A percentile compares a stretch with the other conserved stretches of the same genome.
phyloP scores from a whole-genome alignment of 2,329 filamentous ascomycete genomes.

The Escovopsis sp. region DNA sequence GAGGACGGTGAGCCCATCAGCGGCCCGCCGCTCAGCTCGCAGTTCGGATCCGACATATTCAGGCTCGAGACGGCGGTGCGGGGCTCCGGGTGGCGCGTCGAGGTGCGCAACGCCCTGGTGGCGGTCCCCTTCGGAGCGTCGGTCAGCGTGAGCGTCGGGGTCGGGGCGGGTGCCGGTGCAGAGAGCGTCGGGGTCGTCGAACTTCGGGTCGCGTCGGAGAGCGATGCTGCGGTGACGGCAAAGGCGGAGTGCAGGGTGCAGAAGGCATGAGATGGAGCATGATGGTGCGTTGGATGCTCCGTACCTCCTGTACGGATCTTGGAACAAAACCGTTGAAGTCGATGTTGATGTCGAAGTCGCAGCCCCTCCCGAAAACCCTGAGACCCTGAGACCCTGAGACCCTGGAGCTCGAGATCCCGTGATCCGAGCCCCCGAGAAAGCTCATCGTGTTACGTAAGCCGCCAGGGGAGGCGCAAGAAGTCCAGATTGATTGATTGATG shows the following conservation, averaged over 20 bases:
- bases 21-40: conserved; percentile 22
- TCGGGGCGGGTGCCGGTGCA: conserved; percentile 19
- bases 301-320: too few relatives aligned
- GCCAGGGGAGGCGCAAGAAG: too few relatives aligned
- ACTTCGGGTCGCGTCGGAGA: conserved; percentile 13
- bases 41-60: conserved; percentile 31
- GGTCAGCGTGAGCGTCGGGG: conserved; percentile 26
- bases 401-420: too few relatives aligned
- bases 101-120: conserved; percentile 26
- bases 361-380: too few relatives aligned
- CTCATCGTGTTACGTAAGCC: too few relatives aligned
- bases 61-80: conserved; percentile 28
- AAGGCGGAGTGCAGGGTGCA: conserved; percentile 19
- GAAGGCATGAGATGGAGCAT: conserved; percentile 7
- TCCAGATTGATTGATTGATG: too few relatives aligned
- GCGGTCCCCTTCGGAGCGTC: conserved; percentile 25
- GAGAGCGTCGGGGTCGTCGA: conserved; percentile 23
- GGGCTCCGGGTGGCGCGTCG: conserved; percentile 31
- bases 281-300: not conserved
- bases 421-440: too few relatives aligned
- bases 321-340: too few relatives aligned
- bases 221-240: conserved; percentile 9
- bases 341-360: too few relatives aligned
- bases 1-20: not conserved
- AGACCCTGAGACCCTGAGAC: too few relatives aligned